Base-by-base conservation (phyloP, 2,329 filamentous ascomycete genomes). In the Xylariaceae sp. region DNA sequence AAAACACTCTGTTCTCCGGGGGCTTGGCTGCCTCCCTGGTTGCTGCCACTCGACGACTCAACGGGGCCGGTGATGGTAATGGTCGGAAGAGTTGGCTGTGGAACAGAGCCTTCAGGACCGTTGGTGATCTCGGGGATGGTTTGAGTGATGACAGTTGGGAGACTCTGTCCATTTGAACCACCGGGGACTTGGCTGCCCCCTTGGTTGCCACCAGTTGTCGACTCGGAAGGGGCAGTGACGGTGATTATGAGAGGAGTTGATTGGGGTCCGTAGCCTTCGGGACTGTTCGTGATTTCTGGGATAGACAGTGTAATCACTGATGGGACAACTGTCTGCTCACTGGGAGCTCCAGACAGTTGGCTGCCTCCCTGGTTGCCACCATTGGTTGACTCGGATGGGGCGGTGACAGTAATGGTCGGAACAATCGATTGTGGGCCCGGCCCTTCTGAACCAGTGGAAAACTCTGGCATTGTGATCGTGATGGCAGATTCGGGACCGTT, bases 401-500 rank as follows among this genome's bases (percentile, higher is more conserved):
- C 14, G 14, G 36, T 38, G 9, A 35, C 8, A 5, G 36, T 38
- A 35, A 26, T 26, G 3, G 28, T 35, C 22, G 21, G 33, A 22
- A 7, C 24, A 26, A 26, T n/a, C n/a, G 24, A 14, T 14, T 26
- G 24, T 12, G 24, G 24, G n/a, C n/a, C n/a, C 12, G 24, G 15
- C 5, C 24, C 24, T 14, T 14, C n/a, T 6, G 24, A 12, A 12
- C 24, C 12, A 5, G 12, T 14, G 15, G 24, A 26, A 6, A 14
- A 26, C 5, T 26, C 7, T 26, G 24, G 24, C 12, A 26, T 26
- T 11, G 24, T n/a, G n/a, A 30, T 17, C 8, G 29, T 30, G 17
- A 30, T 30, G 17, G 21, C 29, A 7, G 16, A 19, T 15, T n/a
- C n/a, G n/a, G 29, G 29, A 7, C 10, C 16, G 12, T 11, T 30